A percentile compares a stretch with the other conserved stretches of the same genome.
Evolutionary conservation across 2,329 filamentous ascomycete genomes (phyloP).

Genomic region (Cordyceps cateniannulata): DNA sequence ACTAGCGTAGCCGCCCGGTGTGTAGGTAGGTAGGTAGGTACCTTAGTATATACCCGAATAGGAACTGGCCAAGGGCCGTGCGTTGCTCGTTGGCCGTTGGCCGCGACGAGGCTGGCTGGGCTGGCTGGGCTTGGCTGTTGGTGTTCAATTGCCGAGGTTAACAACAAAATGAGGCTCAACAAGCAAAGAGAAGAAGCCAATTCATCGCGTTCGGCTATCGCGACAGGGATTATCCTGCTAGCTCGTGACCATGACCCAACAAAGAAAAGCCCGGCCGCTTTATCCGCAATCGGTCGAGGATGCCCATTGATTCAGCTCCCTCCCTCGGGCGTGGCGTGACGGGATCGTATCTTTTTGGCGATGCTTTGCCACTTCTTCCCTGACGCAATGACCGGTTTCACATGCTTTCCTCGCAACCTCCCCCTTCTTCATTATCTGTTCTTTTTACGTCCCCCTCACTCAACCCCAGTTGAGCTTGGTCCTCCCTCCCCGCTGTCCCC

Average conservation of each 20-base stretch:
- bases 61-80: neutral
- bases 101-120: too few relatives aligned
- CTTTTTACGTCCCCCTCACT: neutral
- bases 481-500: neutral
- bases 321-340: neutral
- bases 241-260: neutral
- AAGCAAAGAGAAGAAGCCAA: neutral
- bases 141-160: neutral
- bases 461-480: neutral
- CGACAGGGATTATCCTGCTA: neutral
- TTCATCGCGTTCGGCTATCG: constrained; percentile 10
- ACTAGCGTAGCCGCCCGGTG: neutral
- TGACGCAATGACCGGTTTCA: neutral
- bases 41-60: too few relatives aligned
- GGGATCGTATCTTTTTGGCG: neutral
- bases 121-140: neutral
- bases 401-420: neutral
- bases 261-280: neutral
- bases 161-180: neutral
- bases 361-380: neutral
- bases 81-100: neutral
- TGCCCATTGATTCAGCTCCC: neutral
- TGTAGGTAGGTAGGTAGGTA: too few relatives aligned
- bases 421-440: neutral
- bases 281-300: neutral